A percentile compares a stretch with the other conserved stretches of the same genome.
Conservation (phyloP, 2,329 filamentous ascomycete species). For the Rugonectria rugulosa region DNA sequence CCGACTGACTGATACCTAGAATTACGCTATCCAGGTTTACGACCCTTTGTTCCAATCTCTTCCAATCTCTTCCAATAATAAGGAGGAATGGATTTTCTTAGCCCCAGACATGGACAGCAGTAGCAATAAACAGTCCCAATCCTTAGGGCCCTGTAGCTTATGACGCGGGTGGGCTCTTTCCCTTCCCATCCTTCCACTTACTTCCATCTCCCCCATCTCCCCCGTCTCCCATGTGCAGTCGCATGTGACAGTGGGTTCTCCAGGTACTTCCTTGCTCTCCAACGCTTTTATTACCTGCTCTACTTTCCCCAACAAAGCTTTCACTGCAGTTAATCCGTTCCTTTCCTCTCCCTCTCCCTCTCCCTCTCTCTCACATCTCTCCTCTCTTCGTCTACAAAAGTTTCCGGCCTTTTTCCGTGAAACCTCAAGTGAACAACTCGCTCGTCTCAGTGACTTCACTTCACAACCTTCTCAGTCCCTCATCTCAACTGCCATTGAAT, state of each 20-base stretch:
- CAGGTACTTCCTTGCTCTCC: background rate
- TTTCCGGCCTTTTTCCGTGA: too few species aligned
- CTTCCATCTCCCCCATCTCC: conserved; percentile 5
- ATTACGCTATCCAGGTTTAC: too few species aligned
- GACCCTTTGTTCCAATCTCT: too few species aligned
- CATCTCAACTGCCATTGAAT: background rate
- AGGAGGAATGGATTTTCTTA: too few species aligned
- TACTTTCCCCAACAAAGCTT: conserved; percentile 18
- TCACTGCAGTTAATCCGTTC: conserved; percentile 1
- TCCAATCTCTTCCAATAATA: too few species aligned
- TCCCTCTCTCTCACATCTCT: background rate
- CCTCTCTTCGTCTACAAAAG: too few species aligned
- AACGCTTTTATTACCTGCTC: background rate
- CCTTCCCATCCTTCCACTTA: too few species aligned
- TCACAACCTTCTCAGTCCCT: conserved; percentile 2
- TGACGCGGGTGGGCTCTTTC: conserved; percentile 16
- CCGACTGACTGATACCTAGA: too few species aligned
- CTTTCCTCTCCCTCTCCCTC: conserved; percentile 1
- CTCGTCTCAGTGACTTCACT: conserved; percentile 26
- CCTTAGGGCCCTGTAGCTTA: conserved; percentile 3
- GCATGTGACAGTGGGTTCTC: conserved; percentile 25
- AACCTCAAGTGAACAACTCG: conserved; percentile 17
- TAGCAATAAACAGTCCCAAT: too few species aligned
- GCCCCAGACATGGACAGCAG: too few species aligned
- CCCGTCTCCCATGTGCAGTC: background rate